Evolutionary conservation across 2,329 filamentous ascomycete genomes (phyloP).

Genomic region (Aspergillus novoparasiticus): DNA sequence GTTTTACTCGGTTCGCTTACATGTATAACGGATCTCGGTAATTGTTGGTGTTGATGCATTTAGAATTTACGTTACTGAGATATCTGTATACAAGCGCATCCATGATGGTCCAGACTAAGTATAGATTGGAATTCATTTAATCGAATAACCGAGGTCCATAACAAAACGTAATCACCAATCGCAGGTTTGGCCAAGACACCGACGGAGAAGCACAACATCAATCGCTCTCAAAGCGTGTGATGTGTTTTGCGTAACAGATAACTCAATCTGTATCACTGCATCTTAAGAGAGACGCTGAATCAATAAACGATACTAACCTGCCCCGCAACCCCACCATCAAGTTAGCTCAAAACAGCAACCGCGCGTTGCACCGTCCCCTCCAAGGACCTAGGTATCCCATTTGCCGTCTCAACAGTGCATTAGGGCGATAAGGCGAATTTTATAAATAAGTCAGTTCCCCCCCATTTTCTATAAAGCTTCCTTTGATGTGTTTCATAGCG

Average conservation of each 20-base stretch:
- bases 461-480: not conserved
- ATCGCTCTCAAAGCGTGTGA: not conserved
- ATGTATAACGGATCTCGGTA: not conserved
- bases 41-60: not conserved
- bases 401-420: not conserved
- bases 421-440: not conserved
- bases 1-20: not conserved
- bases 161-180: not conserved
- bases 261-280: not conserved
- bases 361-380: not conserved
- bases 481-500: not conserved
- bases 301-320: not conserved
- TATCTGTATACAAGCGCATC: not conserved
- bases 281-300: not conserved
- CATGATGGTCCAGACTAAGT: not conserved
- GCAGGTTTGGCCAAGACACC: not conserved
- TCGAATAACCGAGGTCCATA: not conserved
- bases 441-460: not conserved
- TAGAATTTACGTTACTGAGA: not conserved
- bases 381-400: not conserved
- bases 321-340: not conserved
- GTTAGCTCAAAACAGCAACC: not conserved
- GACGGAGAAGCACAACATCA: too few relatives aligned
- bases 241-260: not conserved
- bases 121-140: not conserved